Conservation (phyloP, 1,139 yeast genomes). For the Citeromyces siamensis region DNA sequence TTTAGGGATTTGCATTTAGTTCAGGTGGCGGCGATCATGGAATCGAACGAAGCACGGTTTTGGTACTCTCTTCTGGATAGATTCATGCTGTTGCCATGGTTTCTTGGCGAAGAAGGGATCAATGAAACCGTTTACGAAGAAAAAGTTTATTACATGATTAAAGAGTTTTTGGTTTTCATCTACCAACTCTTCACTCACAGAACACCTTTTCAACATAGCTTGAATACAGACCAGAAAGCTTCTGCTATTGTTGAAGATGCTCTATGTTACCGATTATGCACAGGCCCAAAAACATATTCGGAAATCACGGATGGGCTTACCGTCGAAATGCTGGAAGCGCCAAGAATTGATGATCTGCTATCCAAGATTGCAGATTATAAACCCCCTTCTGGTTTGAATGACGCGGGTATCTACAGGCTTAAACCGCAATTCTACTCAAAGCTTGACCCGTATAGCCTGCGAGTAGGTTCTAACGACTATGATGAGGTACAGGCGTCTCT, state of each 20-base stretch:
- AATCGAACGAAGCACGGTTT: constrained; percentile 25
- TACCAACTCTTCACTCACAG: constrained; percentile 49
- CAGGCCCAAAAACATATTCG: constrained; percentile 43
- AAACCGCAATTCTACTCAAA: constrained; percentile 41
- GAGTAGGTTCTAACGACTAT: constrained; percentile 16
- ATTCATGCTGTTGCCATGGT: constrained; percentile 52
- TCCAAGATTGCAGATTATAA: constrained; percentile 45
- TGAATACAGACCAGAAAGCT: constrained; percentile 16
- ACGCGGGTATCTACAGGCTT: constrained; percentile 57
- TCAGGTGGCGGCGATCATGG: constrained; percentile 38
- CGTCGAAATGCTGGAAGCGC: constrained; percentile 3
- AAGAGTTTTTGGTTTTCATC: constrained; percentile 39
- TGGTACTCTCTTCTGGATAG: constrained; percentile 41
- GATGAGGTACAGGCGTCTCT: constrained; percentile 29
- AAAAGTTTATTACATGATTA: constrained; percentile 34
- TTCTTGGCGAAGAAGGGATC: constrained; percentile 22
- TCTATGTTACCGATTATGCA: constrained; percentile 34
- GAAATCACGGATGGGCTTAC: constrained; percentile 17
- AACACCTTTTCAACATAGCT: constrained; percentile 24
- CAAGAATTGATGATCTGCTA: constrained; percentile 31
- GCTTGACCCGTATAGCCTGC: constrained; percentile 44
- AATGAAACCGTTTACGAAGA: constrained; percentile 45
- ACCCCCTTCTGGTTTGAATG: constrained; percentile 53
- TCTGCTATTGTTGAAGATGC: constrained; percentile 19
- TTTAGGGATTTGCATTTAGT: constrained; percentile 42